phyloP scores from a whole-genome alignment of 371 early-diverging fungal genomes.

The Batrachochytrium dendrobatidis region DNA sequence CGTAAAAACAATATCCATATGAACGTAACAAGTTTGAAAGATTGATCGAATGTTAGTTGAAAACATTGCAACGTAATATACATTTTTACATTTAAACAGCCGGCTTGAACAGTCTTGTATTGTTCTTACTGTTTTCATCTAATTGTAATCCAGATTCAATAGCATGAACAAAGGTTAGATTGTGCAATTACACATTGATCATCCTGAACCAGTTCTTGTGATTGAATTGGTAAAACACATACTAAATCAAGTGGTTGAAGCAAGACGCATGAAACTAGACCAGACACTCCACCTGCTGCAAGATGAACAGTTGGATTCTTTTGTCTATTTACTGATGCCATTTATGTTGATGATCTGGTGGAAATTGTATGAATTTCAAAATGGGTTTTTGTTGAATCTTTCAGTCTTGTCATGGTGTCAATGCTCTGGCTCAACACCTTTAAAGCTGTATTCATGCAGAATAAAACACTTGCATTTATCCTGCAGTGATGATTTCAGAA shows the following conservation, averaged over 20 bases:
- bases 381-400: background rate
- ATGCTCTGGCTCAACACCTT: too few relatives aligned
- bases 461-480: too few relatives aligned
- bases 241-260: constrained; percentile 91
- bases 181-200: background rate
- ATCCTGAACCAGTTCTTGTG: background rate
- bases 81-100: background rate
- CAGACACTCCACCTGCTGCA: constrained; percentile 73
- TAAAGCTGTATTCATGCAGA: too few relatives aligned
- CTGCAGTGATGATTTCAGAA: too few relatives aligned
- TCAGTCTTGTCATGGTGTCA: background rate
- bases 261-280: constrained; percentile 68
- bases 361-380: background rate
- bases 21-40: background rate
- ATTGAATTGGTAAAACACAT: constrained; percentile 40
- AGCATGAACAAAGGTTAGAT: background rate
- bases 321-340: background rate
- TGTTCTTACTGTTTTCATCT: constrained; percentile 16
- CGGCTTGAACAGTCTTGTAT: constrained; percentile 10
- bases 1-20: background rate
- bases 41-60: too few relatives aligned
- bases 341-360: background rate
- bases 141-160: background rate
- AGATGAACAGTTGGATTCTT: constrained; percentile 38
- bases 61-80: too few relatives aligned